Base-by-base conservation (phyloP, 225 moss, liverwort and hornwort species). In the Pleurozium schreberi region DNA sequence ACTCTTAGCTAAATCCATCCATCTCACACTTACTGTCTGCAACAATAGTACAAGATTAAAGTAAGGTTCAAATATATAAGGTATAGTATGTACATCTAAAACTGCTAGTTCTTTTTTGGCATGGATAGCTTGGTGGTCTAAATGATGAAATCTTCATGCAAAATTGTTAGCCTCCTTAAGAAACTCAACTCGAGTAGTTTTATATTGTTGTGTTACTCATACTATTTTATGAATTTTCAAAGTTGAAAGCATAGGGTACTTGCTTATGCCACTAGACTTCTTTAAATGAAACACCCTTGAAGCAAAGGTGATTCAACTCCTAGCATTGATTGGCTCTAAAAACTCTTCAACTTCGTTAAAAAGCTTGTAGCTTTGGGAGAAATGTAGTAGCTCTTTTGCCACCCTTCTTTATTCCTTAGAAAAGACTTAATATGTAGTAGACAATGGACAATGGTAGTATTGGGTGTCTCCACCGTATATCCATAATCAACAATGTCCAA, bases 171-270 rank as follows among this genome's bases (percentile, higher is more conserved):
- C 43, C 10, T 45, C 1, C 3, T 28, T 0, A 2, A 9, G 3
- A 43, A 43, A 71, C 0, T 3, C 16, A 43, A 27, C 3, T 0
- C 9, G 0, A 27, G 0, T 25, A 71, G 16, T 43, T 45, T 73
- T 0, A 3, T 26, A 43, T 17, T 16, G 26, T 71, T 17, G 0
- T 0, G 0, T 11, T 4, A 47, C 1, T 18, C 3, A 30, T 1
- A 30, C 4, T 47, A 47, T 30, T 74, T 17, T 30, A 47, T 30
- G 0, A 74, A 30, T 30, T 47, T 73, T 73, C 18, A 18, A 73
- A 73, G 30, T 74, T 18, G 30, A 45, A 45, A 73, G 28, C 27
- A 28, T 27, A 71, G 16, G 26, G 0, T 3, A 71, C 16, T 2
- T 43, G 1, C 2, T 27, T 43, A 8, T 71, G 27, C 9, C 10